Evolutionary conservation across 2,329 filamentous ascomycete species (phyloP).

Genomic region (Akanthomyces lecanii): DNA sequence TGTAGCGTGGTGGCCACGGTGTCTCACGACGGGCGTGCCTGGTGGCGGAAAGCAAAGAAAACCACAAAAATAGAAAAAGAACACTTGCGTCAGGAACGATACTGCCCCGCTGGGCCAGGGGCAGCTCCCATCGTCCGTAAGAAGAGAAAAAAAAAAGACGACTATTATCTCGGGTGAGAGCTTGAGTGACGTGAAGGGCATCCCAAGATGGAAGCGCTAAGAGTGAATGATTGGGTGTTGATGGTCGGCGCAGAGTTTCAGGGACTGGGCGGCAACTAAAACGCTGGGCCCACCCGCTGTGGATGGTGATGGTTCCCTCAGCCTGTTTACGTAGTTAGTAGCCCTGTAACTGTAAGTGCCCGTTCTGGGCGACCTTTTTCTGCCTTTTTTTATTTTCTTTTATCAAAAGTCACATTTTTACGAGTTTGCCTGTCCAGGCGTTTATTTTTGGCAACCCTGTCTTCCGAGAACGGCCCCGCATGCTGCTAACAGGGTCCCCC

Average conservation of each 20-base stretch:
- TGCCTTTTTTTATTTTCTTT: background rate
- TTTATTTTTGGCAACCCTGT: background rate
- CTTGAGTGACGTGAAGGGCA: background rate
- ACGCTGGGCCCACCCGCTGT: constrained; percentile 3
- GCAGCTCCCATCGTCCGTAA: background rate
- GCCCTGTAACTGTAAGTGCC: background rate
- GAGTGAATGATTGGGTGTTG: constrained; percentile 11
- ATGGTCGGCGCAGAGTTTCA: background rate
- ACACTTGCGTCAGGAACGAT: no score
- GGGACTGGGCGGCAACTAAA: constrained; percentile 13
- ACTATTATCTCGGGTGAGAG: background rate
- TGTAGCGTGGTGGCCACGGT: background rate
- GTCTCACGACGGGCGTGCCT: background rate
- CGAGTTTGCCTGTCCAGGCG: background rate
- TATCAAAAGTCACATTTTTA: no score
- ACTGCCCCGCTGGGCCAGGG: background rate
- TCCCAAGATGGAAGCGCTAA: constrained; percentile 15
- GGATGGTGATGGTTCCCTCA: background rate
- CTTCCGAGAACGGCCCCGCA: background rate
- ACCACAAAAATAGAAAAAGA: background rate
- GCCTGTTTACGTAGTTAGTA: no score
- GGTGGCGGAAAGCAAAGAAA: background rate
- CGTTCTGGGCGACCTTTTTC: no score
- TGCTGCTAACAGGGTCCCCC: background rate
- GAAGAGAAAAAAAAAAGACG: background rate